These are phyloP conservation scores for Boletus edulis DNA, from an alignment of 768 basidiomycete genomes.

Conservation along the genomic window DNA sequence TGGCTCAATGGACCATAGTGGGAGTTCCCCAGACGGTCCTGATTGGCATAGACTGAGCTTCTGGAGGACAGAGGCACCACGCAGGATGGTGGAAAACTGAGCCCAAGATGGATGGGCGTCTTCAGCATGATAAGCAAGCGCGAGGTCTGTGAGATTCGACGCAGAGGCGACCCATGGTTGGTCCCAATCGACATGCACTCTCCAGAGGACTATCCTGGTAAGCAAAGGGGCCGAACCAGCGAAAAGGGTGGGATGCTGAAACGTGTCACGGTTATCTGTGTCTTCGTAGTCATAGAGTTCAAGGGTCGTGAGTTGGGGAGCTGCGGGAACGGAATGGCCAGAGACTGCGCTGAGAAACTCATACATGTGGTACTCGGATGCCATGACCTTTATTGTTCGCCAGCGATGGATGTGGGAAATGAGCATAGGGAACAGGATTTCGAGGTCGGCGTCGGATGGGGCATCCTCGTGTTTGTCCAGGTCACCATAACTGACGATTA, in stretches of 20 bases:
- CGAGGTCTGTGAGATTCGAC: constrained; percentile 43
- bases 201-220: constrained; percentile 52
- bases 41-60: too few species aligned
- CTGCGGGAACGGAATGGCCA: constrained; percentile 36
- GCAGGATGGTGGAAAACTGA: constrained; percentile 52
- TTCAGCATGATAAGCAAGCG: constrained; percentile 59
- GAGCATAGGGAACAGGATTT: constrained; percentile 35
- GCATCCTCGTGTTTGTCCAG: too few species aligned
- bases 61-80: constrained; percentile 50
- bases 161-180: constrained; percentile 32
- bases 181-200: constrained; percentile 70
- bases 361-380: constrained; percentile 48
- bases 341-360: constrained; percentile 42
- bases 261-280: too few species aligned
- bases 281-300: constrained; percentile 53
- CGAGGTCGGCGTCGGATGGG: constrained; percentile 13
- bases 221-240: constrained; percentile 53
- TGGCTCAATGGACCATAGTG: too few species aligned
- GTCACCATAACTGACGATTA: constrained; percentile 22
- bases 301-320: constrained; percentile 53
- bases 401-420: constrained; percentile 54
- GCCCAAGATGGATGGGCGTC: constrained; percentile 62
- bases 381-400: constrained; percentile 48
- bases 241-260: constrained; percentile 46
- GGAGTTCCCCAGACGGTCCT: too few species aligned